Conservation (phyloP, 2,329 filamentous ascomycete species). For the Thielaviopsis euricoi region DNA sequence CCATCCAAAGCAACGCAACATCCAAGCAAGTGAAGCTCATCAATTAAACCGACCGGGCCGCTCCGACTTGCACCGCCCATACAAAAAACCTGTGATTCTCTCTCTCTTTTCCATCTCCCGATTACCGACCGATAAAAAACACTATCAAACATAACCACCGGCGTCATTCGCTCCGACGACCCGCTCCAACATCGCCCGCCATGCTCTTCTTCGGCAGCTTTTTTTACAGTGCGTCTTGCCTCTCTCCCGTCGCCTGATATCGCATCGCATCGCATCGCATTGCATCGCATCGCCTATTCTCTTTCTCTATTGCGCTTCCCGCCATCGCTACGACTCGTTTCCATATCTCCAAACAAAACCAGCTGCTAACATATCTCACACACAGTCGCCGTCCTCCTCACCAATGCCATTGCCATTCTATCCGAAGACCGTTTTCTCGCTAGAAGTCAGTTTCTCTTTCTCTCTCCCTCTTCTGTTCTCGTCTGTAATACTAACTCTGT, state of each 20-base stretch:
- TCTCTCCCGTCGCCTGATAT: not conserved
- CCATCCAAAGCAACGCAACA: no score
- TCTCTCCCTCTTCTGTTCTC: not conserved
- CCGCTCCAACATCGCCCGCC: slow-evolving; percentile 13
- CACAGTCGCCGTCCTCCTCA: slow-evolving; percentile 60
- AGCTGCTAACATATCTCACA: not conserved
- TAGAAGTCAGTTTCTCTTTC: slow-evolving; percentile 27
- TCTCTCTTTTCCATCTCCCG: no score
- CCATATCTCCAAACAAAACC: no score
- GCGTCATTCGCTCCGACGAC: not conserved
- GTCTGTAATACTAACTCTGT: slow-evolving; percentile 11
- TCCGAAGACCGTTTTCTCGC: slow-evolving; percentile 87
- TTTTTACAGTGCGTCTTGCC: slow-evolving; percentile 36
- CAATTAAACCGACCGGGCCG: no score
- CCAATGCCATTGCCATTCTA: slow-evolving; percentile 86
- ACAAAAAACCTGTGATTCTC: no score
- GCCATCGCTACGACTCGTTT: no score
- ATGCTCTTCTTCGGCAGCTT: slow-evolving; percentile 60
- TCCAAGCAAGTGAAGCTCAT: no score
- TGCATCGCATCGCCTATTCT: not conserved
- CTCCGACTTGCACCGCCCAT: no score
- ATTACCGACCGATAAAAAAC: no score
- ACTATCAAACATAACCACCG: not conserved
- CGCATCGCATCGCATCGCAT: not conserved
- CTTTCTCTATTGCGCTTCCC: no score